Base-by-base conservation (phyloP, 78 protist species). In the Tieghemostelium lacteum region DNA sequence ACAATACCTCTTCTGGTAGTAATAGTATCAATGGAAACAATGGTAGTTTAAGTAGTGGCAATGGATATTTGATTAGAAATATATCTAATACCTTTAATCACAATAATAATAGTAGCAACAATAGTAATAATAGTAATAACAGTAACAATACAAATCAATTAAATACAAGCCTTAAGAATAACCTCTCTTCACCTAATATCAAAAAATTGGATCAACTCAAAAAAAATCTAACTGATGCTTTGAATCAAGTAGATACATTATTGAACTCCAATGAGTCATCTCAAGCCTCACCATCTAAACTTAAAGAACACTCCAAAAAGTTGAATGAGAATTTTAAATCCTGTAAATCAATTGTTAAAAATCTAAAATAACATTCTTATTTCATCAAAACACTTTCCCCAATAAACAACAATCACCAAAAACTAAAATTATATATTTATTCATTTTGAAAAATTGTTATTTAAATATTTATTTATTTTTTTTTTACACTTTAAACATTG, bases 171-270 rank as follows among this genome's bases (percentile, higher is more conserved):
- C n/a, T n/a, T n/a, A n/a, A n/a, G n/a, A n/a, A n/a, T n/a, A n/a
- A n/a, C n/a, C n/a, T n/a, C n/a, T 22, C 75, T 14, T 52, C 75
- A 29, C 75, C 75, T 24, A 69, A 69, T 45, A 26, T 37, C 24
- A 69, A 69, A 42, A 69, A 69, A 69, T 28, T 52, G 2, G 75
- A 69, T 29, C 22, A 26, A 1, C 34, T 69, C 4, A 52, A 31
- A 2, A 69, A 69, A 24, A 29, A 37, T 49, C 45, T 69, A 69
- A 39, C 37, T 45, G 75, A 69, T 33, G 37, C 75, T 24, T 22
- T 69, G 2, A 24, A 60, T 28, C 45, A 37, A 2, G 61, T 69
- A 12, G 75, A 69, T 45, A n/a, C n/a, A n/a, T 28, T 69, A 69
- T 37, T 69, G n/a, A 42, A 52, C 29, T 29, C 24, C 28, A 45